Evolutionary conservation across 2,329 filamentous ascomycete species (phyloP).

Genomic region (Penicillium expansum): DNA sequence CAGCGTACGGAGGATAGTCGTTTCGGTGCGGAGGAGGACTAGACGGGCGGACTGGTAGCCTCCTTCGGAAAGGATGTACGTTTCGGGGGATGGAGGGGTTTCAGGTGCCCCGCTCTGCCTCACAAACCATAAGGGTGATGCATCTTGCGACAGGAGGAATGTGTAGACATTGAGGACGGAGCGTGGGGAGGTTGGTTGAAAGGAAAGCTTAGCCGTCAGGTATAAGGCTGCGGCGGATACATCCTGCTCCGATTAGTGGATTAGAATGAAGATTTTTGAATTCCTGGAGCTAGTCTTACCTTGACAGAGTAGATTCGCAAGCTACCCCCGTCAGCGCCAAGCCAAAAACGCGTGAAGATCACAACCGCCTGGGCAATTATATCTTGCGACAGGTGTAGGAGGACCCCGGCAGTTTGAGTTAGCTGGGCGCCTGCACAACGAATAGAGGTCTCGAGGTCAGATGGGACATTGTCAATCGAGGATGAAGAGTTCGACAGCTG

Average conservation of each 20-base stretch:
- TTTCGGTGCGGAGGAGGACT: constrained; percentile 70
- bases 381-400: constrained; percentile 81
- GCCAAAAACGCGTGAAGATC: constrained; percentile 76
- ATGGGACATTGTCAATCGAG: constrained; percentile 42
- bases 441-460: constrained; percentile 44
- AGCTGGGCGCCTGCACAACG: constrained; percentile 46
- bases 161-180: constrained; percentile 82
- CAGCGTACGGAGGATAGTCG: constrained; percentile 70
- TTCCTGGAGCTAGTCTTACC: constrained; percentile 25
- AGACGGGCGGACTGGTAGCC: constrained; percentile 65
- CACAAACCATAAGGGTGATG: constrained; percentile 53
- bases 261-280: not conserved
- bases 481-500: constrained; percentile 47
- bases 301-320: constrained; percentile 44
- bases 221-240: constrained; percentile 79
- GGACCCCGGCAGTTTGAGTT: constrained; percentile 55
- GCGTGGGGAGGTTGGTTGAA: constrained; percentile 70
- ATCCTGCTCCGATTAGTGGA: constrained; percentile 54
- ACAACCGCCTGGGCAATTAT: constrained; percentile 83
- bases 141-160: constrained; percentile 66
- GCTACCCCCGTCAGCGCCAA: constrained; percentile 50
- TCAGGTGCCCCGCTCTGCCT: constrained; percentile 28
- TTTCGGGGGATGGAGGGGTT: constrained; percentile 45
- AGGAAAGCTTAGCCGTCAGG: constrained; percentile 77
- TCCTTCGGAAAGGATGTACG: constrained; percentile 70